A percentile compares a stretch with the other conserved stretches of the same genome.
These are phyloP conservation scores for Proliferodiscus dingleyae DNA, from an alignment of 2,329 filamentous ascomycete genomes.

Conservation along the genomic window DNA sequence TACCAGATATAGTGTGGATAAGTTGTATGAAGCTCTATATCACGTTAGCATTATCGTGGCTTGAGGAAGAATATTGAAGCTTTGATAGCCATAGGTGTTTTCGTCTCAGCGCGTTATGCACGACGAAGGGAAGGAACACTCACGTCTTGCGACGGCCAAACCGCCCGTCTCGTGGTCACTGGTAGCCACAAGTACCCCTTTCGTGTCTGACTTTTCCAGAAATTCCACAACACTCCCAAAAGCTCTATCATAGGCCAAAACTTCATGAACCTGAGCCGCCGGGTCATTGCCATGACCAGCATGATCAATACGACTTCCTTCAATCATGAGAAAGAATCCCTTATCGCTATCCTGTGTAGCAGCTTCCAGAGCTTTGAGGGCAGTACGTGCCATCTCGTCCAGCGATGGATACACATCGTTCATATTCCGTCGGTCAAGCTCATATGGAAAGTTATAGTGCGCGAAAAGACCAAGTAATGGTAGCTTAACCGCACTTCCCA, in stretches of 20 bases:
- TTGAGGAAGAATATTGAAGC: background rate
- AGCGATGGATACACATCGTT: slow-evolving; percentile 80
- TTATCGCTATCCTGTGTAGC: slow-evolving; percentile 81
- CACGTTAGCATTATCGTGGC: slow-evolving; percentile 1
- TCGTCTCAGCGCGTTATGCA: background rate
- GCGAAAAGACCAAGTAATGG: slow-evolving; percentile 87
- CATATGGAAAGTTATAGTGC: slow-evolving; percentile 77
- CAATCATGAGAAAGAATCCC: slow-evolving; percentile 98
- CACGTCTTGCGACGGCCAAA: slow-evolving; percentile 73
- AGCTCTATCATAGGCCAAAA: slow-evolving; percentile 88
- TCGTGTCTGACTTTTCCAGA: slow-evolving; percentile 64
- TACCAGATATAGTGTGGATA: slow-evolving; percentile 77
- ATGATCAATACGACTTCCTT: slow-evolving; percentile 93
- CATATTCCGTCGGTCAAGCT: slow-evolving; percentile 77
- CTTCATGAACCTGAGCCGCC: slow-evolving; percentile 81
- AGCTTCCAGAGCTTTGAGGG: slow-evolving; percentile 70
- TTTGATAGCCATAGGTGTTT: no score
- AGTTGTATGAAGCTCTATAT: slow-evolving; percentile 47
- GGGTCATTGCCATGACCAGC: slow-evolving; percentile 84
- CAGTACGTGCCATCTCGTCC: slow-evolving; percentile 84
- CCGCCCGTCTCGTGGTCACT: slow-evolving; percentile 97
- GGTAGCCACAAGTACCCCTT: slow-evolving; percentile 80
- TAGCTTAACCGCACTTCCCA: slow-evolving; percentile 63
- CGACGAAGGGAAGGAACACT: slow-evolving; percentile 26
- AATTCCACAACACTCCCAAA: slow-evolving; percentile 84